phyloP scores from a whole-genome alignment of 108 stramenopile species.

The Cyclotella cryptica region DNA sequence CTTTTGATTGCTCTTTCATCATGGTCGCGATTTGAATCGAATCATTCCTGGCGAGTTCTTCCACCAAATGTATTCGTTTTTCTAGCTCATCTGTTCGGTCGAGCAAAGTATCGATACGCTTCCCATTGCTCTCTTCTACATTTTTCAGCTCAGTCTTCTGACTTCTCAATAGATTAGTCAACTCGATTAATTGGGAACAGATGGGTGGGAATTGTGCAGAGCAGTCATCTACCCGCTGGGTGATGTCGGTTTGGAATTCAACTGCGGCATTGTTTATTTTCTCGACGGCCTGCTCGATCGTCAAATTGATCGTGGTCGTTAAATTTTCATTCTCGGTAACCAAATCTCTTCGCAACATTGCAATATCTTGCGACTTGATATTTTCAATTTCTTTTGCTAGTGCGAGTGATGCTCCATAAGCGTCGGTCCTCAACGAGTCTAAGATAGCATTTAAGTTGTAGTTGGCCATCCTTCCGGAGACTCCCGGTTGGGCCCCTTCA shows the following conservation, averaged over 20 bases:
- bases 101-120: slow-evolving; percentile 26
- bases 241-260: slow-evolving; percentile 21
- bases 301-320: slow-evolving; percentile 11
- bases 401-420: slow-evolving; percentile 43
- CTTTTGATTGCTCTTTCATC: slow-evolving; percentile 32
- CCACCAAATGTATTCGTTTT: slow-evolving; percentile 30
- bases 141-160: slow-evolving; percentile 20
- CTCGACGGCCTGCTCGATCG: slow-evolving; percentile 27
- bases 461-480: background rate
- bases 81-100: slow-evolving; percentile 22
- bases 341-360: slow-evolving; percentile 30
- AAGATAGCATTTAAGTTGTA: slow-evolving; percentile 22
- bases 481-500: background rate
- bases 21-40: slow-evolving; percentile 22
- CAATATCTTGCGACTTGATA: slow-evolving; percentile 41
- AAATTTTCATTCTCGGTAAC: slow-evolving; percentile 24
- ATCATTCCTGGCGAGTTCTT: slow-evolving; percentile 10
- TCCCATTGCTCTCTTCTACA: slow-evolving; percentile 27
- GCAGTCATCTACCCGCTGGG: slow-evolving; percentile 27
- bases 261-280: slow-evolving; percentile 18
- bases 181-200: slow-evolving; percentile 24
- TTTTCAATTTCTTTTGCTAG: slow-evolving; percentile 48
- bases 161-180: slow-evolving; percentile 28
- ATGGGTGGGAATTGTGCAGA: slow-evolving; percentile 26
- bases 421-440: slow-evolving; percentile 44